Base-by-base conservation (phyloP, 1,139 yeast species). In the Taphrina flavorubra region DNA sequence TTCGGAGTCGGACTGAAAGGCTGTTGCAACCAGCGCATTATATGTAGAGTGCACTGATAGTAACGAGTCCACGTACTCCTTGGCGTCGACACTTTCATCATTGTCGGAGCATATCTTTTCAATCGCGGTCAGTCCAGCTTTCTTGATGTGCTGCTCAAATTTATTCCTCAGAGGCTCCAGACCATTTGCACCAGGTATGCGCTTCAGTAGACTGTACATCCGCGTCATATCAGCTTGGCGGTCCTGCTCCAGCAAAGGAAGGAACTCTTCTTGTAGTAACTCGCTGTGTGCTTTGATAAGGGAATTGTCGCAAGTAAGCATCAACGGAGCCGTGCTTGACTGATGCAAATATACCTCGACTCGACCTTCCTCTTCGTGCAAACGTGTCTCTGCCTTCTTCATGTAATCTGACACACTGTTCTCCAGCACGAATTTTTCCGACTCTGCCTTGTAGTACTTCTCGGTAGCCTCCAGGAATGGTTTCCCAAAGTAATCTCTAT, bases 401-500 rank as follows among this genome's bases (percentile, higher is more conserved):
- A 94, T 88, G 79, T 94, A 94, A 76, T 91, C 97, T 51, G 92
- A 94, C 64, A 92, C 96, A 74, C 92, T 89, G 77, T 91, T 89
- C 53, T 85, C 84, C 5, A 84, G 79, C 72, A 94, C 81, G 76
- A 87, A 92, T 65, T 82, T 82, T 31, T 82, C 80, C 63, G 96
- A 87, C 78, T 92, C 97, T 62, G 81, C 81, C 51, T 82, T 80
- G 78, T 92, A 94, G 77, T 89, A 94, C 53, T 83, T 85, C 68
- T 83, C 84, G 0, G 99, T 92, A 69, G 85, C 87, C 46, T 84
- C 85, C 73, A 94, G 81, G 77, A 92, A 94, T 49, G 86, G 86
- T 62, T 80, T 83, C 78, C 94, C 97, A 75, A 94, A 94, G 74
- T 84, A 85, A 71, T 87, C 86, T 73, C 88, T 86, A 79, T 94